Evolutionary conservation across 116 monocot species (phyloP).

Genomic region (Posidonia oceanica): DNA sequence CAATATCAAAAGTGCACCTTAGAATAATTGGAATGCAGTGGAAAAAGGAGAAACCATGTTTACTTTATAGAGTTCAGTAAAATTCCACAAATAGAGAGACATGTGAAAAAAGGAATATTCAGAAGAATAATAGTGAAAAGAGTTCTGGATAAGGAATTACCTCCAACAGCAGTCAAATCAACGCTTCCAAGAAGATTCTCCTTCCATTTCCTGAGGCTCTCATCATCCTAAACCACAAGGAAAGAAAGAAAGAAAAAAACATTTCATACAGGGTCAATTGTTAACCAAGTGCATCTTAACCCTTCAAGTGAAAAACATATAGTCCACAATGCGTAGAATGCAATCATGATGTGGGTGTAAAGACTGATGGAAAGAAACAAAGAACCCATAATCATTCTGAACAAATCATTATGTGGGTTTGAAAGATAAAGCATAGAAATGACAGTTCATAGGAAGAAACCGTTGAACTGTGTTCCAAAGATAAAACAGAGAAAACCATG

Average conservation of each 20-base stretch:
- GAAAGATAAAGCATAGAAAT: too few species aligned
- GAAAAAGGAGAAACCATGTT: not conserved
- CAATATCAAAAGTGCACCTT: too few species aligned
- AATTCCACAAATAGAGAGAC: too few species aligned
- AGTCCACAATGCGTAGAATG: not conserved
- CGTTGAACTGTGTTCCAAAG: too few species aligned
- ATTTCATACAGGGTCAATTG: not conserved
- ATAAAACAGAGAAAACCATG: too few species aligned
- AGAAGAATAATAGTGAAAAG: not conserved
- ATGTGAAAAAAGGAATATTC: too few species aligned
- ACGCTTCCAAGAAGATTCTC: slow-evolving; percentile 73
- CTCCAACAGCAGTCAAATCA: slow-evolving; percentile 67
- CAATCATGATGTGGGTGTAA: not conserved
- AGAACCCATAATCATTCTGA: not conserved
- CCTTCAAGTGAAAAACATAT: not conserved
- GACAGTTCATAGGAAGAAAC: too few species aligned
- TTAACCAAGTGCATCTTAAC: not conserved
- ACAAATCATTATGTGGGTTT: too few species aligned
- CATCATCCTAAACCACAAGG: slow-evolving; percentile 54
- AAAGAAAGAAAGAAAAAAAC: not conserved
- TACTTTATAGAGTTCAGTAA: too few species aligned
- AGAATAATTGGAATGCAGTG: not conserved
- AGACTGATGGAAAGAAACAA: not conserved
- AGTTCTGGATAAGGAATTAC: slow-evolving; percentile 21
- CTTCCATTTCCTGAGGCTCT: slow-evolving; percentile 92